phyloP scores from a whole-genome alignment of 2,329 filamentous ascomycete genomes.

The Lachnellula arida region DNA sequence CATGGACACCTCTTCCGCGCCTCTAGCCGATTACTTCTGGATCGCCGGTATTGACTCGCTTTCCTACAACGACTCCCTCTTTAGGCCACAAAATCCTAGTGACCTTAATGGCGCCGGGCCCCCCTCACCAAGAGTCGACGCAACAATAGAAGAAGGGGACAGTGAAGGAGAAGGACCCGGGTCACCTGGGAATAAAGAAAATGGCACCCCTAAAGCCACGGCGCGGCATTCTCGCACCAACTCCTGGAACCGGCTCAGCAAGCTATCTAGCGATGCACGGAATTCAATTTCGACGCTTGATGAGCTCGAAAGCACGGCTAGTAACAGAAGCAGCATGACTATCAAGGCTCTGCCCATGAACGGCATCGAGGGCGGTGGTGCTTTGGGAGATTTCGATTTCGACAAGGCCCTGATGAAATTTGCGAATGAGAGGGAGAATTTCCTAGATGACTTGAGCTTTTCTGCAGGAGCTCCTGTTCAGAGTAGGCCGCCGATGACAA shows the following conservation, averaged over 20 bases:
- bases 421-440: constrained; percentile 88
- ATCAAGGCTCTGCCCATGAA: constrained; percentile 42
- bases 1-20: constrained; percentile 48
- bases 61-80: constrained; percentile 54
- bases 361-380: constrained; percentile 17
- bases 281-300: constrained; percentile 53
- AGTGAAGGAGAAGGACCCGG: constrained; percentile 50
- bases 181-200: constrained; percentile 14
- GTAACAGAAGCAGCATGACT: constrained; percentile 63
- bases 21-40: constrained; percentile 72
- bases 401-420: constrained; percentile 92
- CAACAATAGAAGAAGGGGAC: constrained; percentile 51
- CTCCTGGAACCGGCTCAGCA: constrained; percentile 55
- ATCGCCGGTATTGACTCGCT: constrained; percentile 67
- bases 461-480: constrained; percentile 70
- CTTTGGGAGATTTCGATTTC: constrained; percentile 74
- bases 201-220: constrained; percentile 24
- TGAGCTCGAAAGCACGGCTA: constrained; percentile 46
- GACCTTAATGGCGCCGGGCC: constrained; percentile 18
- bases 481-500: constrained; percentile 65
- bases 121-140: constrained; percentile 41
- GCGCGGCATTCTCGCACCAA: constrained; percentile 58
- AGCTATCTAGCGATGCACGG: constrained; percentile 45
- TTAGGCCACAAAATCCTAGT: constrained; percentile 32
- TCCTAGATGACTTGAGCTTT: constrained; percentile 87